Percentiles rank a stretch among this genome's conserved stretches.
These are phyloP conservation scores for Starmerella potacharoeniae DNA, from an alignment of 805 yeast genomes.

Conservation along the genomic window DNA sequence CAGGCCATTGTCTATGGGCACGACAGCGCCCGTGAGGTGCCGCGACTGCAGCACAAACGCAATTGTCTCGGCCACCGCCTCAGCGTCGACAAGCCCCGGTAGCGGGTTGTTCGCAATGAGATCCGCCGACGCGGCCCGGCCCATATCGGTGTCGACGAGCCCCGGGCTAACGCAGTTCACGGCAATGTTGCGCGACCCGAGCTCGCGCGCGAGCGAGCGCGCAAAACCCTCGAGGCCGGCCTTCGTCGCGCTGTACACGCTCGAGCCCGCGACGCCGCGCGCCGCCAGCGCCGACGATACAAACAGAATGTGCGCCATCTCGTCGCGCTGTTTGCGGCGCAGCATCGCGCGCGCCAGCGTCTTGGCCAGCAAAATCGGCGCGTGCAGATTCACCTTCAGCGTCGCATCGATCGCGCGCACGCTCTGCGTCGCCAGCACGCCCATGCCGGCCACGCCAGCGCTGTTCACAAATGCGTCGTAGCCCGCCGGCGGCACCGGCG, in stretches of 20 bases:
- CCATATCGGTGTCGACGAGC: constrained; percentile 54
- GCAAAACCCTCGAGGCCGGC: constrained; percentile 60
- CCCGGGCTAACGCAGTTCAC: constrained; percentile 65
- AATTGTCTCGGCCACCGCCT: constrained; percentile 20
- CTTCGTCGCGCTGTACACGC: constrained; percentile 59
- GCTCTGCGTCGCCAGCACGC: constrained; percentile 38
- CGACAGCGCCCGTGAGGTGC: constrained; percentile 18
- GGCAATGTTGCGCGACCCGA: constrained; percentile 41
- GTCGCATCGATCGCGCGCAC: constrained; percentile 36
- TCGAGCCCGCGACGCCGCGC: constrained; percentile 39
- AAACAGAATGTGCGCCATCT: constrained; percentile 38
- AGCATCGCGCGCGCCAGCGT: constrained; percentile 43
- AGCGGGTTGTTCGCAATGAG: constrained; percentile 7
- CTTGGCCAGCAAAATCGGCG: constrained; percentile 51
- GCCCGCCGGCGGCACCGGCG: constrained; percentile 32
- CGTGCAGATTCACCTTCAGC: constrained; percentile 44
- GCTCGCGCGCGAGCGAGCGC: constrained; percentile 46
- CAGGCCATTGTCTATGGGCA: constrained; percentile 20
- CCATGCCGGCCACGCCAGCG: constrained; percentile 50
- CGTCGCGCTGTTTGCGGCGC: constrained; percentile 20
- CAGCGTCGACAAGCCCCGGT: constrained; percentile 15
- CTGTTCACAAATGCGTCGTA: constrained; percentile 33
- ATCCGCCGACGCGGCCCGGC: constrained; percentile 8
- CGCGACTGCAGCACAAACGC: constrained; percentile 11
- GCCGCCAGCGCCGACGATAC: constrained; percentile 50